These are phyloP conservation scores for Lasiodiplodia sp. DNA, from an alignment of 2,329 filamentous ascomycete genomes.

Conservation along the genomic window DNA sequence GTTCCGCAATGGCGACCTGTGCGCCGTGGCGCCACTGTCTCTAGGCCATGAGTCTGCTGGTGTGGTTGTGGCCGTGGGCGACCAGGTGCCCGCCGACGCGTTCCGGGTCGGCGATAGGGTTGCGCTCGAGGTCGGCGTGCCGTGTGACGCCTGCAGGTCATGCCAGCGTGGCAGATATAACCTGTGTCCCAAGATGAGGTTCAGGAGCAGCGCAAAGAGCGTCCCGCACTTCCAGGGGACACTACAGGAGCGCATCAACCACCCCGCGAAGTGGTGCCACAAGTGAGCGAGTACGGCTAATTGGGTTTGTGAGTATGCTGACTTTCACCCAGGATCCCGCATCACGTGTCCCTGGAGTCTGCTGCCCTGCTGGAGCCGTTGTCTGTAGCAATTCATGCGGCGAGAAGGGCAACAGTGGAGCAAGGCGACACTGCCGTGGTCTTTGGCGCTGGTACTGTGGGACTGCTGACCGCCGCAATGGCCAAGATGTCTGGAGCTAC, in stretches of 20 bases:
- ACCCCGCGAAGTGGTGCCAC: conserved; percentile 54
- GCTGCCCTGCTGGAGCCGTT: conserved; percentile 64
- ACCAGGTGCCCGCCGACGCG: conserved; percentile 39
- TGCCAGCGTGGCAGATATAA: conserved; percentile 53
- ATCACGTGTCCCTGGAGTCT: conserved; percentile 48
- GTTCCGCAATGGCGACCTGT: conserved; percentile 74
- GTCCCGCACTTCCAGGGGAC: conserved; percentile 54
- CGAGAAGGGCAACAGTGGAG: conserved; percentile 73
- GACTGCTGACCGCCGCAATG: conserved; percentile 49
- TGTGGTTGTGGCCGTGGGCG: conserved; percentile 32
- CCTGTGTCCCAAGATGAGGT: conserved; percentile 51
- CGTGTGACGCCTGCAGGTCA: conserved; percentile 46
- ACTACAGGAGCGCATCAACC: conserved; percentile 53
- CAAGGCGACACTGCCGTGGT: conserved; percentile 82
- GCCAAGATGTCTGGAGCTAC: conserved; percentile 51
- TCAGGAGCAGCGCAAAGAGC: conserved; percentile 52
- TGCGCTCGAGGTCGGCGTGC: conserved; percentile 36
- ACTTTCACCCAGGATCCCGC: conserved; percentile 45
- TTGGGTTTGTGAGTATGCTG: conserved; percentile 37
- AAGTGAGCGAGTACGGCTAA: conserved; percentile 44
- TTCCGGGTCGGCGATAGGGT: conserved; percentile 35
- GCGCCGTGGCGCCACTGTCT: conserved; percentile 69
- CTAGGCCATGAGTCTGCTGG: conserved; percentile 48
- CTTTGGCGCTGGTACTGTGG: conserved; percentile 79
- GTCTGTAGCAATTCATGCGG: conserved; percentile 85